Percentiles rank a stretch among this genome's conserved stretches.
Evolutionary conservation across 257 asterid genomes (phyloP).

Genomic region (Mentha longifolia): DNA sequence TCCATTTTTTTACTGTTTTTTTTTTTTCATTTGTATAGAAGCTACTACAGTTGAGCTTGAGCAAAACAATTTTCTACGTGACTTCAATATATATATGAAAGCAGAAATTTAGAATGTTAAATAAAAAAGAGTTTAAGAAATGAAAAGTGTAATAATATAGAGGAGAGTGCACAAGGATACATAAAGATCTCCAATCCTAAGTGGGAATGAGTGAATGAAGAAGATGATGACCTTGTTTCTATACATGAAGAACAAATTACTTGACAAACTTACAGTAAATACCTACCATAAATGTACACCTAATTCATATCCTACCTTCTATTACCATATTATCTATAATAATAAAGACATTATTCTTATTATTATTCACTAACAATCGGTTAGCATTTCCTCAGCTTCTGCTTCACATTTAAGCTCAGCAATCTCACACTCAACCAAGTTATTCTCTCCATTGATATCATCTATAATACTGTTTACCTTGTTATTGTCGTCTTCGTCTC

Average conservation of each 20-base stretch:
- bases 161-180: neutral
- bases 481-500: constrained; percentile 13
- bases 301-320: constrained; percentile 25
- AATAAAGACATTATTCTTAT: too few species aligned
- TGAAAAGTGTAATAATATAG: neutral
- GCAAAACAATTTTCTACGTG: neutral
- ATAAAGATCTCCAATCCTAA: constrained; percentile 1
- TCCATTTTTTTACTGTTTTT: neutral
- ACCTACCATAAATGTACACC: constrained; percentile 49
- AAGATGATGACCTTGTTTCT: constrained; percentile 28
- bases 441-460: constrained; percentile 41
- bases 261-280: constrained; percentile 36
- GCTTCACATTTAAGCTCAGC: constrained; percentile 50
- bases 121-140: too few species aligned
- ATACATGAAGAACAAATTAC: constrained; percentile 38
- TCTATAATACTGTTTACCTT: constrained; percentile 25
- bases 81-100: too few species aligned
- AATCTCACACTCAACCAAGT: constrained; percentile 50
- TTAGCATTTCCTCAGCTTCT: constrained; percentile 44
- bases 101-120: too few species aligned
- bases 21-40: neutral
- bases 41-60: neutral
- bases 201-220: neutral
- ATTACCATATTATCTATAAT: constrained; percentile 22
- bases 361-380: constrained; percentile 33